Conservation (phyloP, 2,329 filamentous ascomycete genomes). For the Venturia aucupariae region DNA sequence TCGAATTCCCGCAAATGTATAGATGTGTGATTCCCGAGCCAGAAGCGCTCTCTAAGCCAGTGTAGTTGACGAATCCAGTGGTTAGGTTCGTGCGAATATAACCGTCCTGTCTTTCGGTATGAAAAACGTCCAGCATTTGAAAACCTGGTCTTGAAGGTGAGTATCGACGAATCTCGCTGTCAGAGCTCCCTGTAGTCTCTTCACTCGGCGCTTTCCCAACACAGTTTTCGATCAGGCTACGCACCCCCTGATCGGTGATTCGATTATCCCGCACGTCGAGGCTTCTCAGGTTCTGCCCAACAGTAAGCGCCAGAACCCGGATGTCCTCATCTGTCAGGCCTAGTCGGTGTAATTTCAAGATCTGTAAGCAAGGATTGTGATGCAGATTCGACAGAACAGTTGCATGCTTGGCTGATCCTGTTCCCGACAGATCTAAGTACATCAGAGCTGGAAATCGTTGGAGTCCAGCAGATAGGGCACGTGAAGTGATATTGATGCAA, state of each 20-base stretch:
- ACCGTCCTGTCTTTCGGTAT: constrained; percentile 42
- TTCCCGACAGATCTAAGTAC: constrained; percentile 51
- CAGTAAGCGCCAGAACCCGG: constrained; percentile 41
- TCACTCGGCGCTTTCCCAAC: constrained; percentile 25
- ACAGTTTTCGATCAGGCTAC: constrained; percentile 43
- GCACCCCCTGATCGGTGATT: constrained; percentile 47
- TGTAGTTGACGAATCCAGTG: constrained; percentile 40
- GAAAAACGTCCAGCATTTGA: constrained; percentile 24
- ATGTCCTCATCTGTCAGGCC: constrained; percentile 45
- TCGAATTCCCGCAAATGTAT: constrained; percentile 46
- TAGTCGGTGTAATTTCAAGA: constrained; percentile 47
- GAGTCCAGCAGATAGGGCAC: constrained; percentile 43
- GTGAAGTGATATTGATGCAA: constrained; percentile 50
- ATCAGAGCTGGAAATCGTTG: constrained; percentile 44
- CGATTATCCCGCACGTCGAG: constrained; percentile 49
- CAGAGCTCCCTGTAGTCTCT: constrained; percentile 4
- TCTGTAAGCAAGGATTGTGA: constrained; percentile 41
- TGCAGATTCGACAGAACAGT: constrained; percentile 40
- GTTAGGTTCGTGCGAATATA: constrained; percentile 42
- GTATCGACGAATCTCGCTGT: constrained; percentile 15
- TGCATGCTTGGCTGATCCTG: constrained; percentile 39
- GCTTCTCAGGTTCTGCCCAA: constrained; percentile 44
- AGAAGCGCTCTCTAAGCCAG: constrained; percentile 47
- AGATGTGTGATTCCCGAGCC: constrained; percentile 51
- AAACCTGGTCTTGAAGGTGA: constrained; percentile 14